Conservation (phyloP, 1,284 basidiomycete species). For the Chalciporus sp. region DNA sequence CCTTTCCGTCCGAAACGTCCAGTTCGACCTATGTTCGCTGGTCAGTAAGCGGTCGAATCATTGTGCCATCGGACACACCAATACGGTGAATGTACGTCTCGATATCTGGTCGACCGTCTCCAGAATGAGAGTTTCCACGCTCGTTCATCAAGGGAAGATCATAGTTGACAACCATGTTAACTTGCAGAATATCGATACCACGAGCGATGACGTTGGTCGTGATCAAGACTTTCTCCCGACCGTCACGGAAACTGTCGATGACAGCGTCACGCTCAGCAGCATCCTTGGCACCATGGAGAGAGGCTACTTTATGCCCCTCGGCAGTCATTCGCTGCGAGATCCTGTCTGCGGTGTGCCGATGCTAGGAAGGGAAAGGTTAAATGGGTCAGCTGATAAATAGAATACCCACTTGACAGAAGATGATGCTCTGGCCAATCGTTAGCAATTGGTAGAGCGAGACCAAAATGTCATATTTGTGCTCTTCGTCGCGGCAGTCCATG, state of each 20-base stretch:
- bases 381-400: constrained; percentile 1
- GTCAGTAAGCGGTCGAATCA: constrained; percentile 3
- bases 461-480: constrained; percentile 95
- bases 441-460: constrained; percentile 89
- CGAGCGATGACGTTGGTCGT: constrained; percentile 99
- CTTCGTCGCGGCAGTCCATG: constrained; percentile 89
- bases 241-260: constrained; percentile 95
- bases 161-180: constrained; percentile 99
- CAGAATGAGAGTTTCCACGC: constrained; percentile 46
- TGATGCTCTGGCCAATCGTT: constrained; percentile 96
- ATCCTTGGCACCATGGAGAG: constrained; percentile 94
- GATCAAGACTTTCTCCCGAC: constrained; percentile 96
- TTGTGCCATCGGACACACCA: constrained; percentile 53
- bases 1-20: constrained; percentile 95
- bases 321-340: constrained; percentile 89
- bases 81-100: constrained; percentile 99
- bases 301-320: constrained; percentile 96
- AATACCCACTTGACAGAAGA: constrained; percentile 83
- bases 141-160: constrained; percentile 89
- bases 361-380: constrained; percentile 44
- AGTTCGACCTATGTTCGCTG: constrained; percentile 72
- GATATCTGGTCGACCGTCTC: constrained; percentile 74
- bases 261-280: constrained; percentile 87
- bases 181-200: constrained; percentile 98
- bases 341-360: constrained; percentile 89